Base-by-base conservation (phyloP, 495 filamentous ascomycete genomes). In the Entonaema liquescens region DNA sequence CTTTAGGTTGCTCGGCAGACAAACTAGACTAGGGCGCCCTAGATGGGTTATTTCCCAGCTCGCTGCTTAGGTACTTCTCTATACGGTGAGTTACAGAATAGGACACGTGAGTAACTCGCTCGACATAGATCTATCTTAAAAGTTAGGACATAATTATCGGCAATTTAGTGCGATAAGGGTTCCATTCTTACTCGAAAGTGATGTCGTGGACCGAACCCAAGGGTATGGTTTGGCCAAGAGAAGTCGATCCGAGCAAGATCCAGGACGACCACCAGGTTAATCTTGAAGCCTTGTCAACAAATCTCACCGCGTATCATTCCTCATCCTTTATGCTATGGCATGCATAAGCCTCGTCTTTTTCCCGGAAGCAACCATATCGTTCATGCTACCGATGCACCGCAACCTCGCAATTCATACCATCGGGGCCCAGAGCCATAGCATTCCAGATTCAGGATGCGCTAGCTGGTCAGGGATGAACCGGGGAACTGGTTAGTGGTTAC, bases 401-500 rank as follows among this genome's bases (percentile, higher is more conserved):
- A 59, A 38, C 58, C 50, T 54, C 57, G 36, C 26, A 29, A 31
- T 36, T 40, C 28, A 60, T 65, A 63, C 13, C 28, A 21, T 47
- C 28, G 9, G 23, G 52, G 23, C 49, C 36, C n/a, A 31, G 28
- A 17, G 6, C 13, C 9, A 17, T 15, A 59, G 23, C 25, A n/a
- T 1, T 62, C 33, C 15, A 36, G 56, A 40, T 55, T 62, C 23
- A 61, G 17, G 54, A 62, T 9, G 19, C 49, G 57, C 65, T 67
- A 62, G 21, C 25, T n/a, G 5, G n/a, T 35, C 59, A 59, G 63
- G 59, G 64, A 5, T 17, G 36, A 56, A 50, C 29, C 60, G 65
- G 70, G 70, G 70, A 68, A 42, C 25, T 28, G 12, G 23, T 57
- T 68, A 73, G 65, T 59, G 17, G 38, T 26, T 44, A 13, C 59